Evolutionary conservation across 2,329 filamentous ascomycete genomes (phyloP), one percentile per base, ranked within the genome.

Genomic region (Dryadomyces quercus-mongolicae): DNA sequence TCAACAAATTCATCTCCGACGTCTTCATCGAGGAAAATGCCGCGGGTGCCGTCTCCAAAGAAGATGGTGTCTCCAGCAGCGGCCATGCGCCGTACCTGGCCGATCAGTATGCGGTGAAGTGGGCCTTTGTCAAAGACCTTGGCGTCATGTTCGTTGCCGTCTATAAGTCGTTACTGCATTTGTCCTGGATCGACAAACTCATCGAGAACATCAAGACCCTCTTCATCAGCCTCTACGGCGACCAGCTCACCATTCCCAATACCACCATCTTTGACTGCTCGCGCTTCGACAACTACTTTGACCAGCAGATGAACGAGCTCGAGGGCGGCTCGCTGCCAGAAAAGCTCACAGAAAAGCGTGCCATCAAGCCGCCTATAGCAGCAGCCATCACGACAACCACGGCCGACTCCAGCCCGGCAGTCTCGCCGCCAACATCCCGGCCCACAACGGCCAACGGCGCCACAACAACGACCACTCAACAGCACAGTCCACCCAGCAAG

Each of bases 141-240:
- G 90, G 91, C 44, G 72, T 98, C 60, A 94, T 98, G 60, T 98
- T 98, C 70, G 92, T 97, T 64, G 93, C 92, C 60, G 93, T 98
- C 60, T 98, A 98, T 69, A 88, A 95, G 66, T 96, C 91, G 43
- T 81, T 98, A 36, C 79, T 98, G 34, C 91, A 96, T 68, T 80
- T 98, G 9, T 91, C 88, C 13, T 98, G 94, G 93, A 88, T 97
- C 60, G 93, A 98, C 69, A 90, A 93, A 68, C 84, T 98, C 49
- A 82, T 98, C 61, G 92, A 96, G 65, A 95, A 97, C 64, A 89
- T 97, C 63, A 88, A 85, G 67, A 90, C 87, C 10, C 84, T 98
- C 38, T 98, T 97, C 65, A 78, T 93, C 60, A 87, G 90, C 60
- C 77, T 96, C 31, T 98, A 97, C 67, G 87, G 84, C 61, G 85